These are phyloP conservation scores for Besnoitia besnoiti DNA, from an alignment of 169 alveolate genomes.

Conservation along the genomic window DNA sequence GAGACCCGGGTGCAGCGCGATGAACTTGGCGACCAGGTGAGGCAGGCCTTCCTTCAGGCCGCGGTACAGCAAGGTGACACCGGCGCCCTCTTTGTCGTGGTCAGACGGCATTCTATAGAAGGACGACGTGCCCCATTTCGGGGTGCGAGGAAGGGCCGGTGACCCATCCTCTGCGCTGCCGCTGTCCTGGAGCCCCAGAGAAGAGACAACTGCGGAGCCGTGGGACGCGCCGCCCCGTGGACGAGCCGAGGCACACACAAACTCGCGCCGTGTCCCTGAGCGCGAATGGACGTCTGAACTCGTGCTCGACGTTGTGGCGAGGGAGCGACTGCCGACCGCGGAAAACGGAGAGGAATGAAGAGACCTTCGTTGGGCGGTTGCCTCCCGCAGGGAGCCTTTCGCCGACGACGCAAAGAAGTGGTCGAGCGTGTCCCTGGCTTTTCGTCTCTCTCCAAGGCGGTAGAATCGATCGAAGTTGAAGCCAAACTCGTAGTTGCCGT, in stretches of 20 bases:
- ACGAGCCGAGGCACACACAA: too few species aligned
- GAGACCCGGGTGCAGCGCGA: neutral
- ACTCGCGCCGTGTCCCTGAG: neutral
- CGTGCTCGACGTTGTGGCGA: too few species aligned
- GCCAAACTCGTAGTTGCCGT: constrained; percentile 78
- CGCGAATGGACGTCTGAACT: neutral
- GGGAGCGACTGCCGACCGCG: too few species aligned
- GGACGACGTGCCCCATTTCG: neutral
- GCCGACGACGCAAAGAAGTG: neutral
- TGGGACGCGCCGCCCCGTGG: too few species aligned
- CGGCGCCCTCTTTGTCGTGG: neutral
- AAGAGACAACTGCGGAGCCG: neutral
- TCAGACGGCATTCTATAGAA: neutral
- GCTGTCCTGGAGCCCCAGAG: neutral
- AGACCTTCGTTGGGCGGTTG: too few species aligned
- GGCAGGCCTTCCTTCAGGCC: constrained; percentile 5
- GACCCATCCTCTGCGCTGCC: neutral
- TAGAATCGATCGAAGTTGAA: constrained; percentile 84
- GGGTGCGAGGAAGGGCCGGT: neutral
- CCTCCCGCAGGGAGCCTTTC: too few species aligned
- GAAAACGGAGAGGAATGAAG: too few species aligned
- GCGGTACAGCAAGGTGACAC: neutral
- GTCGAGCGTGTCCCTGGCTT: neutral
- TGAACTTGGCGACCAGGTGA: neutral
- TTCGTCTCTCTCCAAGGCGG: constrained; percentile 33